phyloP scores from a whole-genome alignment of 176 grass and related monocot genomes.

The Aegilops tauschii region DNA sequence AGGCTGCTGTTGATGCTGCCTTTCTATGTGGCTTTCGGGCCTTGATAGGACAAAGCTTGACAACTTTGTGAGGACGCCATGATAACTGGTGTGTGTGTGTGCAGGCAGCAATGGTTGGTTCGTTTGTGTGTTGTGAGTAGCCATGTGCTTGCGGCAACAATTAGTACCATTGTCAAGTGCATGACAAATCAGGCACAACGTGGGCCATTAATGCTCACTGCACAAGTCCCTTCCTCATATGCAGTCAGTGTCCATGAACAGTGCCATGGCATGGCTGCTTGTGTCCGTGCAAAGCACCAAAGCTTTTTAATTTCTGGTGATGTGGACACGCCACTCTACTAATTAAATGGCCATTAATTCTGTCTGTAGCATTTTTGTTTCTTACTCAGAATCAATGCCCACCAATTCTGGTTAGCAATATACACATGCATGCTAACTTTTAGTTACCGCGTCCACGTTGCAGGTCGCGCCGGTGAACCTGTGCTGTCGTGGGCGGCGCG shows the following conservation, averaged over 20 bases:
- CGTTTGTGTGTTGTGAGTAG: not conserved
- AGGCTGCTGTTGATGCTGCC: not conserved
- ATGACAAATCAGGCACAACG: not conserved
- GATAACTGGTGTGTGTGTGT: no score
- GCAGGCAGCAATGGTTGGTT: not conserved
- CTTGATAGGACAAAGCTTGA: conserved; percentile 10
- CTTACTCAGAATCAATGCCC: not conserved
- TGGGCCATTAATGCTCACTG: not conserved
- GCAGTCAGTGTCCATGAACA: not conserved
- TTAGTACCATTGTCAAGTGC: not conserved
- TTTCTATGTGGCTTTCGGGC: conserved; percentile 8
- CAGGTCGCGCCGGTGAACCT: conserved; percentile 57
- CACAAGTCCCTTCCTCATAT: not conserved
- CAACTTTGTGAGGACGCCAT: not conserved
- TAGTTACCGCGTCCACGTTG: no score
- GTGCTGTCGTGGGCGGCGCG: conserved; percentile 56
- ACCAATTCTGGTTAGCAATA: not conserved
- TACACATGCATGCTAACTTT: no score
- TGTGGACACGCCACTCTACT: not conserved
- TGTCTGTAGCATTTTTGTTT: not conserved
- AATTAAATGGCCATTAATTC: not conserved
- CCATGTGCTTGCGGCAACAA: not conserved
- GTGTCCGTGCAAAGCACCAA: not conserved
- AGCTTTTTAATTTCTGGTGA: not conserved
- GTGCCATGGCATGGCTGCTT: not conserved